phyloP scores from a whole-genome alignment of 2,329 filamentous ascomycete species.

The Paradendryphiella salina region DNA sequence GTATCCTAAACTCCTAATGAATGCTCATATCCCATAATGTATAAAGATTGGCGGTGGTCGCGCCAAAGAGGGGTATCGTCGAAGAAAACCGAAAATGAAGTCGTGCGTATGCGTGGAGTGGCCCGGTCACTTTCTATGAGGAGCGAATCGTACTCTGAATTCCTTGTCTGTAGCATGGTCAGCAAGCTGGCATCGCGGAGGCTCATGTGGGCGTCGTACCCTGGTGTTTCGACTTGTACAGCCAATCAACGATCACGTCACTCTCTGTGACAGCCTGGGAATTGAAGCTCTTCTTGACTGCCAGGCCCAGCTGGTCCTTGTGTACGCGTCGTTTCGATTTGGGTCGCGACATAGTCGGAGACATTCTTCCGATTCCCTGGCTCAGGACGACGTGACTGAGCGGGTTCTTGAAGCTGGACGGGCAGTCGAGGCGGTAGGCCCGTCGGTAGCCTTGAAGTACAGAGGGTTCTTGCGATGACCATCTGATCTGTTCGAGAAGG shows the following conservation, averaged over 20 bases:
- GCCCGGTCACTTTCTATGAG: slow-evolving; percentile 39
- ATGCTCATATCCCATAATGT: slow-evolving; percentile 36
- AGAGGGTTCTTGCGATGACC: slow-evolving; percentile 68
- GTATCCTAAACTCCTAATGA: slow-evolving; percentile 36
- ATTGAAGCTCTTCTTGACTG: slow-evolving; percentile 83
- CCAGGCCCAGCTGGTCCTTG: slow-evolving; percentile 71
- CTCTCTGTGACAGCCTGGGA: slow-evolving; percentile 76
- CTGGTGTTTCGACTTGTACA: slow-evolving; percentile 69
- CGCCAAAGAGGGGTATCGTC: slow-evolving; percentile 41
- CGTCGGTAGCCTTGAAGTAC: slow-evolving; percentile 76
- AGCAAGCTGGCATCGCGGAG: slow-evolving; percentile 2
- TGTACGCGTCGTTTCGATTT: slow-evolving; percentile 67
- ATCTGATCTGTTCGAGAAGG: slow-evolving; percentile 56
- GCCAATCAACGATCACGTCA: slow-evolving; percentile 78
- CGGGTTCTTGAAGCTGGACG: slow-evolving; percentile 66
- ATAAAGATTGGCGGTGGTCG: slow-evolving; percentile 26
- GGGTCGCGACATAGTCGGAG: slow-evolving; percentile 73
- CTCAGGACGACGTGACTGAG: slow-evolving; percentile 56
- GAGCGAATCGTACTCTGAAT: slow-evolving; percentile 52
- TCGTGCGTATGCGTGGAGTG: slow-evolving; percentile 18
- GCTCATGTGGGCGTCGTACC: slow-evolving; percentile 45
- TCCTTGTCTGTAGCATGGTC: slow-evolving; percentile 48
- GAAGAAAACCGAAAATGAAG: slow-evolving; percentile 38
- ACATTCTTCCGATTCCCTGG: slow-evolving; percentile 68
- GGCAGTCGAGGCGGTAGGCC: slow-evolving; percentile 70